Conservation (phyloP, 2,329 filamentous ascomycete genomes). For the Fusarium armeniacum region DNA sequence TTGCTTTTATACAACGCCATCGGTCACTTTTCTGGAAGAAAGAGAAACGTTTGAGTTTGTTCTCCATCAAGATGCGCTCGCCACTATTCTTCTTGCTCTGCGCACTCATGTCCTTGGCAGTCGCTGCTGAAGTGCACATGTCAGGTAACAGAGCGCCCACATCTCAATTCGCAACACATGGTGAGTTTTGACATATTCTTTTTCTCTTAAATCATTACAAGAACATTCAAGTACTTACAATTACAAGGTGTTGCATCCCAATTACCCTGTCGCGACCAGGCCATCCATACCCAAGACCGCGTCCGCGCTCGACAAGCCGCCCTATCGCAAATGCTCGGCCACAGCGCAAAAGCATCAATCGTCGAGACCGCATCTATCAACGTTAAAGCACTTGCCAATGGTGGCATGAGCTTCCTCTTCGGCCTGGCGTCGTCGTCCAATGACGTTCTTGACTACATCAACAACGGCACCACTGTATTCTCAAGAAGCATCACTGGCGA, state of each 20-base stretch:
- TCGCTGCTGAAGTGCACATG: constrained; percentile 33
- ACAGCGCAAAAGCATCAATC: constrained; percentile 89
- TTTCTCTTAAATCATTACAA: background rate
- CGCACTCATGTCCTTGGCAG: constrained; percentile 24
- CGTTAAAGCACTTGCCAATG: constrained; percentile 81
- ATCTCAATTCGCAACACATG: constrained; percentile 44
- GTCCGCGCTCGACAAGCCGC: constrained; percentile 76
- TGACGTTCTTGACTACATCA: constrained; percentile 86
- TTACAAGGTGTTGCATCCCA: constrained; percentile 79
- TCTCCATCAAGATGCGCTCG: constrained; percentile 36
- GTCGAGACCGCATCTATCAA: constrained; percentile 81
- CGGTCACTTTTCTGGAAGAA: background rate
- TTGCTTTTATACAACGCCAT: constrained; percentile 17
- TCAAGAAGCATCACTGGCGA: constrained; percentile 79
- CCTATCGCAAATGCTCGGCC: constrained; percentile 84
- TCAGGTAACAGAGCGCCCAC: constrained; percentile 39
- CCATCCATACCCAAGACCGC: constrained; percentile 82
- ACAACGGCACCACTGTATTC: constrained; percentile 88
- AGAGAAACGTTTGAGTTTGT: constrained; percentile 6
- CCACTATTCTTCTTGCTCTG: constrained; percentile 39
- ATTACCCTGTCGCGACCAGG: constrained; percentile 75
- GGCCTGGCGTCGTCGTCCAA: constrained; percentile 82
- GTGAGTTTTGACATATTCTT: constrained; percentile 20
- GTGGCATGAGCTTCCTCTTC: constrained; percentile 86
- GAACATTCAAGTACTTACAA: constrained; percentile 24